These are phyloP conservation scores for Paramecium tetraurelia DNA, from an alignment of 73 alveolate species.

Conservation along the genomic window DNA sequence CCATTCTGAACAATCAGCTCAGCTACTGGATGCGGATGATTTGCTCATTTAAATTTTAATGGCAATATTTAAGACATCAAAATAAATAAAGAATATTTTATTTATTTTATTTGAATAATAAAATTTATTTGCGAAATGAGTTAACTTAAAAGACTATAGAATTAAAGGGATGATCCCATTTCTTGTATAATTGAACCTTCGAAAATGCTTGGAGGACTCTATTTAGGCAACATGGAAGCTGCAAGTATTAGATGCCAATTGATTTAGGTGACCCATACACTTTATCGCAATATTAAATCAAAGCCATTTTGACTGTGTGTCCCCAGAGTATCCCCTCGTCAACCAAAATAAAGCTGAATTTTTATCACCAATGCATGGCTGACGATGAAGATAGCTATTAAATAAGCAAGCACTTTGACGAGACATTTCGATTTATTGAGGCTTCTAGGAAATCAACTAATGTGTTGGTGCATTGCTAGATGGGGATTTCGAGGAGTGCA, in stretches of 20 bases:
- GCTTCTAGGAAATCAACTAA: background rate
- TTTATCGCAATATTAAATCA: background rate
- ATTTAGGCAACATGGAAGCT: conserved; percentile 51
- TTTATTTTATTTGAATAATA: background rate
- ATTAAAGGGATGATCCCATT: background rate
- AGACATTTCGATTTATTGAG: conserved; percentile 22
- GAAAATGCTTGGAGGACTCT: conserved; percentile 27
- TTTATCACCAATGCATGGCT: background rate
- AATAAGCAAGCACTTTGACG: conserved; percentile 41
- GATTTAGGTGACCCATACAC: background rate
- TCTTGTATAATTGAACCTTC: conserved; percentile 32
- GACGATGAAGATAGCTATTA: conserved; percentile 39
- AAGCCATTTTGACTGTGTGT: conserved; percentile 2
- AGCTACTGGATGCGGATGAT: background rate
- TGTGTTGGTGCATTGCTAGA: conserved; percentile 50
- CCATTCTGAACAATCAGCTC: background rate
- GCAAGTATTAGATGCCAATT: background rate
- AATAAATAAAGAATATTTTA: background rate
- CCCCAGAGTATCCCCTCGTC: background rate
- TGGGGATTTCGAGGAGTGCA: conserved; percentile 60
- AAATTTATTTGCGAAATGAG: background rate
- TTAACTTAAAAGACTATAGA: background rate
- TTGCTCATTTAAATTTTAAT: background rate
- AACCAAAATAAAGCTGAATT: background rate
- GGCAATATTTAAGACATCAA: background rate